Evolutionary conservation across 768 basidiomycete genomes (phyloP).

Genomic region (Paxillus involutus): DNA sequence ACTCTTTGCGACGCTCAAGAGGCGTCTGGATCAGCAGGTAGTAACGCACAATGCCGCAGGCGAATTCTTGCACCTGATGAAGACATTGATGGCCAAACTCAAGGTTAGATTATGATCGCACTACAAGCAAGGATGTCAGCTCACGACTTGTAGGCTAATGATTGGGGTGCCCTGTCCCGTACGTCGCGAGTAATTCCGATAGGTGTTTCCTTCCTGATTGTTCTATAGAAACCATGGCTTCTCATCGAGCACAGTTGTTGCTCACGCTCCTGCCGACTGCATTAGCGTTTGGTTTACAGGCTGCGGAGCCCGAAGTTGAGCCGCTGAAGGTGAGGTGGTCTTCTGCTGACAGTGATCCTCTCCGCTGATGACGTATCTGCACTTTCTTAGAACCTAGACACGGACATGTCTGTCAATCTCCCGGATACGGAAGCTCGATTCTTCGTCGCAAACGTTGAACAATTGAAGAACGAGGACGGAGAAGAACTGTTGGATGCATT

Average conservation of each 20-base stretch:
- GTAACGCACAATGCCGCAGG: slow-evolving; percentile 50
- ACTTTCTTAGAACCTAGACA: slow-evolving; percentile 50
- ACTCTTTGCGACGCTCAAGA: slow-evolving; percentile 47
- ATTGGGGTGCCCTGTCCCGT: slow-evolving; percentile 66
- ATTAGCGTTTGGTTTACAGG: slow-evolving; percentile 47
- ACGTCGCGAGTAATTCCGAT: slow-evolving; percentile 11
- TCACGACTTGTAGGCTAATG: slow-evolving; percentile 45
- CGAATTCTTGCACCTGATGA: slow-evolving; percentile 54
- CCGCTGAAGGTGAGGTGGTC: slow-evolving; percentile 43
- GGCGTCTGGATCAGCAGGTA: slow-evolving; percentile 45
- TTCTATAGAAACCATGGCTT: slow-evolving; percentile 43
- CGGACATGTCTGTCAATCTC: slow-evolving; percentile 38
- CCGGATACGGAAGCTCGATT: slow-evolving; percentile 38
- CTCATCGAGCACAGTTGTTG: slow-evolving; percentile 45
- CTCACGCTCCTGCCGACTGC: slow-evolving; percentile 44
- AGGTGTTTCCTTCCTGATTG: neutral
- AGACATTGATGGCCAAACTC: slow-evolving; percentile 65
- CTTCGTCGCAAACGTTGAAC: slow-evolving; percentile 25
- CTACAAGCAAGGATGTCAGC: neutral
- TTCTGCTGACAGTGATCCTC: neutral
- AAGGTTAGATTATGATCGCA: slow-evolving; percentile 38
- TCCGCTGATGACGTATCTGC: neutral
- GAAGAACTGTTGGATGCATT: slow-evolving; percentile 17
- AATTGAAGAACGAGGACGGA: slow-evolving; percentile 8
- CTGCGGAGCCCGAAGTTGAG: slow-evolving; percentile 44